Base-by-base conservation (phyloP, 1,139 yeast species). In the Geotrichum cucujoidarum region DNA sequence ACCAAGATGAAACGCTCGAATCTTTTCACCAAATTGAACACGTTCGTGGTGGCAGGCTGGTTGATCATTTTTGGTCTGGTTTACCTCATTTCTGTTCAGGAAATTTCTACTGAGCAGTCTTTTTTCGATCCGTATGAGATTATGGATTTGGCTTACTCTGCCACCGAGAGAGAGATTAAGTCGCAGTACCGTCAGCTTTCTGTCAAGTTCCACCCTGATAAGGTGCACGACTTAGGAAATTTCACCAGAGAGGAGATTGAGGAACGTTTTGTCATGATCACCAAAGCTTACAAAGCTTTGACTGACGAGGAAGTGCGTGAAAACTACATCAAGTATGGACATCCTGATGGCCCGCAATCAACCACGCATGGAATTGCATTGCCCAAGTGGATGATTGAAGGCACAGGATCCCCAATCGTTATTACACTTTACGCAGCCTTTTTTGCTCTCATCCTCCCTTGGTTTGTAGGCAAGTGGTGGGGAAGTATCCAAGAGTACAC, bases 311-410 rank as follows among this genome's bases (percentile, higher is more conserved):
- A 75, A 30, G 81, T 89, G 10, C 81, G 81, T 60, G 87, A 85
- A 56, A 94, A 94, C 65, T 90, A 78, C 64, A 71, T 83, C 61
- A 82, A 79, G 60, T 92, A 83, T 62, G 99, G 99, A 40, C 95
- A 94, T 64, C 99, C 99, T 5, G 98, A 94, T 69, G 98, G 98
- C 35, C 96, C 95, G 43, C 96, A 88, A 66, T 87, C 87, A 41
- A 75, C 85, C n/a, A 72, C 83, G n/a, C 97, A 88, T 64, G 98
- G 98, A 50, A 89, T 94, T 66, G 99, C 97, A 0, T 71, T 94
- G 57, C 99, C 99, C 35, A 83, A 84, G 64, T 88, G 88, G 68
- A 74, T 94, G 58, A 88, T 94, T 37, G 96, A 88, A 57, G 92
- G 95, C 30, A 75, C 80, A 52, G 83, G 84, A 37, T 83, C 95